Conservation (phyloP, 164 flowering plant species). For the Chloranthus sessilifolius region DNA sequence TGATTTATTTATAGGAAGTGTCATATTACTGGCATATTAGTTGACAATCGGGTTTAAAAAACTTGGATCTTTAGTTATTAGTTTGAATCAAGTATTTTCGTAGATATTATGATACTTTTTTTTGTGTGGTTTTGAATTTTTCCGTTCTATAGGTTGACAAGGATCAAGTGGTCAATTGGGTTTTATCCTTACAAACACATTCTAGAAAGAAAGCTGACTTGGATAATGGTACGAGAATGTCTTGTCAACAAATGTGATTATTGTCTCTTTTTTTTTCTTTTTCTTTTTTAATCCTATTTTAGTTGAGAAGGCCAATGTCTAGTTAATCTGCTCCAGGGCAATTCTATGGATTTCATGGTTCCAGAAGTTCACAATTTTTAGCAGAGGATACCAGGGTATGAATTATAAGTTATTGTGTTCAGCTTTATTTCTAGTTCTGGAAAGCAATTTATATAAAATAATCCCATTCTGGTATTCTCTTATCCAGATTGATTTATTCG, state of each 20-base stretch:
- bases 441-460: not conserved
- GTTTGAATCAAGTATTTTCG: too few relatives aligned
- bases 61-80: too few relatives aligned
- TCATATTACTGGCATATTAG: too few relatives aligned
- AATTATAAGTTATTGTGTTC: not conserved
- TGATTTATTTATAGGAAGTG: too few relatives aligned
- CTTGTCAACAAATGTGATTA: too few relatives aligned
- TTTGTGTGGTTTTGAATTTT: too few relatives aligned
- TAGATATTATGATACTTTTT: too few relatives aligned
- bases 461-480: too few relatives aligned
- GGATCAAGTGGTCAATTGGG: slow-evolving; percentile 60
- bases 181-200: slow-evolving; percentile 71
- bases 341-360: slow-evolving; percentile 88
- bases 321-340: slow-evolving; percentile 37
- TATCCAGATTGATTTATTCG: too few relatives aligned
- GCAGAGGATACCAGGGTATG: slow-evolving; percentile 49
- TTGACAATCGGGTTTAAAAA: too few relatives aligned
- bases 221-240: slow-evolving; percentile 51
- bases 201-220: slow-evolving; percentile 37
- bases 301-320: not conserved
- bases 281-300: not conserved
- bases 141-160: slow-evolving; percentile 86
- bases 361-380: slow-evolving; percentile 61
- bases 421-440: not conserved
- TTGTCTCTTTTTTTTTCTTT: not conserved